Evolutionary conservation across 23 red algal genomes (phyloP), one percentile per base, ranked within the genome.

Genomic region (Gracilaria caudata): DNA sequence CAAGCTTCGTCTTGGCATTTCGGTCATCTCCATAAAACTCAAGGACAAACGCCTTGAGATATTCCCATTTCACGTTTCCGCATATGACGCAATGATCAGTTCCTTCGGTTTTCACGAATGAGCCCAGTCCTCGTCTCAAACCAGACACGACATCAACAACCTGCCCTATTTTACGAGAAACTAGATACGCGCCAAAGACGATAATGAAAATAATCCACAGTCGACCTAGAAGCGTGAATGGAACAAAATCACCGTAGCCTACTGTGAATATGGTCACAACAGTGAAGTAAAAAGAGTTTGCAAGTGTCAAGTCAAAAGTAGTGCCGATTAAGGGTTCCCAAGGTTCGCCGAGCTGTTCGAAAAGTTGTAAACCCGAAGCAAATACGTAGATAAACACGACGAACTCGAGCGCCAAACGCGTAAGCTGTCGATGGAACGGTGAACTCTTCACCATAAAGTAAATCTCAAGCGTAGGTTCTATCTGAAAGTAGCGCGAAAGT

Each of bases 201-300:
- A 94, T 89, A 43, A 88, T 87, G 60, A 80, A 86, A 34, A 89
- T 82, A 47, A 94, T 87, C 92, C 92, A 94, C 35, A 94, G 30
- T 26, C 92, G 92, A 1, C 92, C 92, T 19, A 94, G 36, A 21
- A 94, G 28, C 3, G 92, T 94, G 68, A 86, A 94, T 17, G 92
- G 92, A 43, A 94, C 92, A 94, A 94, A 94, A 34, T 94, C 92
- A 8, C 92, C 92, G 46, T 93, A 93, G 26, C 92, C 92, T 36
- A 94, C 92, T 45, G 92, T 94, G 43, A 87, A 83, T 28, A 94
- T 83, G 30, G 92, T 89, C 17, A 94, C 92, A 61, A 86, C 81
- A 56, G 82, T 94, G 45, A 94, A 87, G 51, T 94, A 94, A 68
- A 94, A 82, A 7, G 92, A 86, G 71, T 94, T 94, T 25, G 84